phyloP scores from a whole-genome alignment of 1,284 basidiomycete species.

The Testicularia cyperi region DNA sequence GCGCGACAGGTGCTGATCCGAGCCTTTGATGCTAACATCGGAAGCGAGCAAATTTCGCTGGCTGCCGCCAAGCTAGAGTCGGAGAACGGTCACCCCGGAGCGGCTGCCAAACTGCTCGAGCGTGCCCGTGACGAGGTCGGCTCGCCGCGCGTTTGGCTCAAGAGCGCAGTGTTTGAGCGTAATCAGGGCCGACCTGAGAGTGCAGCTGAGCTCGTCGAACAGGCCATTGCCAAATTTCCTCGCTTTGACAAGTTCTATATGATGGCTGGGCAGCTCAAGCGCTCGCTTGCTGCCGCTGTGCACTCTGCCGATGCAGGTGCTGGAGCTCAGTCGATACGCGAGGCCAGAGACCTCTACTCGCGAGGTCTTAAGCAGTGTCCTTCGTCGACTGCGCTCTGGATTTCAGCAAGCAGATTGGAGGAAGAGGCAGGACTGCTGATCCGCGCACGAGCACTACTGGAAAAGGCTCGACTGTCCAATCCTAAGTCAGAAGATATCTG shows the following conservation, averaged over 20 bases:
- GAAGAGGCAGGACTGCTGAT: conserved; percentile 84
- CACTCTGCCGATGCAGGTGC: too few relatives aligned
- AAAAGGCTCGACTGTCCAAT: conserved; percentile 83
- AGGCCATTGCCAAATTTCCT: conserved; percentile 78
- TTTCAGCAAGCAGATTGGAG: conserved; percentile 81
- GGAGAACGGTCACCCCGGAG: conserved; percentile 83
- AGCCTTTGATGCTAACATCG: conserved; percentile 91
- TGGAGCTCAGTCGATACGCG: conserved; percentile 2
- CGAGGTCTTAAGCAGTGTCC: conserved; percentile 80
- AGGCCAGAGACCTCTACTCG: conserved; percentile 58
- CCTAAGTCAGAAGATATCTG: conserved; percentile 81
- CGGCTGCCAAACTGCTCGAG: conserved; percentile 80
- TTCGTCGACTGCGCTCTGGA: conserved; percentile 80
- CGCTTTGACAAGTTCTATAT: conserved; percentile 89
- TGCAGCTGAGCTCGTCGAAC: conserved; percentile 74
- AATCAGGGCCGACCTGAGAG: conserved; percentile 76
- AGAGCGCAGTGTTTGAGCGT: conserved; percentile 89
- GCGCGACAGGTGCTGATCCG: conserved; percentile 82
- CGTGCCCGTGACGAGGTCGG: conserved; percentile 86
- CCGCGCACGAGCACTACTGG: conserved; percentile 86
- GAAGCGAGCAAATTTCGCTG: conserved; percentile 95
- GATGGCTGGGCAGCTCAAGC: conserved; percentile 87
- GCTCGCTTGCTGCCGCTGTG: background rate
- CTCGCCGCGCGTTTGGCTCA: conserved; percentile 96
- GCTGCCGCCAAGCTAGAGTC: conserved; percentile 95